phyloP scores from a whole-genome alignment of 805 yeast species.

The Wickerhamiella lipophila region DNA sequence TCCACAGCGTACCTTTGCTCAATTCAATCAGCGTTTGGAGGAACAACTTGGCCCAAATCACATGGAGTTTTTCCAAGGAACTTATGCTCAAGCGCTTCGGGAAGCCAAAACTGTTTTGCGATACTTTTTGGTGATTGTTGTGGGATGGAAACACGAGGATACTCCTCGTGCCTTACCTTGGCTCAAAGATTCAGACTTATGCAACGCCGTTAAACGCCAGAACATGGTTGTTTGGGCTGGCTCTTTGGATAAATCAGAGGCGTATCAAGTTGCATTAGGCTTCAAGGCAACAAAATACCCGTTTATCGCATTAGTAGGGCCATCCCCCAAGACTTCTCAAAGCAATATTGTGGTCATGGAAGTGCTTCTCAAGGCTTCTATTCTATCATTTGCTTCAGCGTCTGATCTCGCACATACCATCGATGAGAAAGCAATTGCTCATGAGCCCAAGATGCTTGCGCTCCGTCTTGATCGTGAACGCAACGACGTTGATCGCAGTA shows the following conservation, averaged over 20 bases:
- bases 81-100: slow-evolving; percentile 68
- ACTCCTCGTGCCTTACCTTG: slow-evolving; percentile 40
- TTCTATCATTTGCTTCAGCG: neutral
- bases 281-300: slow-evolving; percentile 65
- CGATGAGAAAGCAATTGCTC: slow-evolving; percentile 38
- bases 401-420: slow-evolving; percentile 32
- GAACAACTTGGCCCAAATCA: slow-evolving; percentile 29
- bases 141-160: slow-evolving; percentile 59
- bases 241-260: slow-evolving; percentile 66
- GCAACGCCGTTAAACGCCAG: slow-evolving; percentile 36
- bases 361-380: slow-evolving; percentile 46
- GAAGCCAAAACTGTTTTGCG: slow-evolving; percentile 55
- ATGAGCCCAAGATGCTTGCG: slow-evolving; percentile 47
- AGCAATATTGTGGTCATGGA: slow-evolving; percentile 41
- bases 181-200: slow-evolving; percentile 38
- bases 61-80: slow-evolving; percentile 40
- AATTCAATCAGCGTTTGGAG: slow-evolving; percentile 41
- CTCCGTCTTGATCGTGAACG: slow-evolving; percentile 54
- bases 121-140: slow-evolving; percentile 61
- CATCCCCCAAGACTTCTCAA: slow-evolving; percentile 38
- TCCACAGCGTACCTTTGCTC: slow-evolving; percentile 42
- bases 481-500: slow-evolving; percentile 39
- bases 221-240: slow-evolving; percentile 78
- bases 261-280: slow-evolving; percentile 67
- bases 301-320: slow-evolving; percentile 62